Percentiles rank a stretch among this genome's conserved stretches.
These are phyloP conservation scores for Nissolia schottii DNA, from an alignment of 306 rosid species.

Conservation along the genomic window DNA sequence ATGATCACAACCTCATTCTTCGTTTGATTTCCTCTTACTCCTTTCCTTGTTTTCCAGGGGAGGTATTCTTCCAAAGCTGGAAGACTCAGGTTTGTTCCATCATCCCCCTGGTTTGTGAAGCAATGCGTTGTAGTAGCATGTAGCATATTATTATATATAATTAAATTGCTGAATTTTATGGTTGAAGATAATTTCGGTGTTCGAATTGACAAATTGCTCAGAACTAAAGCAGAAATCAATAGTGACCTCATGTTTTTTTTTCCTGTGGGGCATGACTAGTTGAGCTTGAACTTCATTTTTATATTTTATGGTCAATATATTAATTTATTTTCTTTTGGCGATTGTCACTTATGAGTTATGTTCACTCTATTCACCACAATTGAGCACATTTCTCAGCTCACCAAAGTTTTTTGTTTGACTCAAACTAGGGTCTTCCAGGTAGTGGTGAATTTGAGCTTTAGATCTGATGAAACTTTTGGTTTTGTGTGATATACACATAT, in stretches of 20 bases:
- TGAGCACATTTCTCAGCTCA: neutral
- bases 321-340: neutral
- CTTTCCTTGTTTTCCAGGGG: neutral
- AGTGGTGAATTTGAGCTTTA: neutral
- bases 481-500: neutral
- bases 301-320: neutral
- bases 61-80: neutral
- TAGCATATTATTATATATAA: neutral
- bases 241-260: neutral
- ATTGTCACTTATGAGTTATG: neutral
- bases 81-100: conserved; percentile 30
- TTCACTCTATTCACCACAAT: neutral
- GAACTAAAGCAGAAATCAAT: neutral
- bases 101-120: conserved; percentile 10
- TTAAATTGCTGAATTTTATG: conserved; percentile 7
- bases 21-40: neutral
- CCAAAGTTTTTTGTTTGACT: neutral
- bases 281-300: neutral
- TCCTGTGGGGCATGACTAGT: neutral
- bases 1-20: neutral
- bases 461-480: neutral
- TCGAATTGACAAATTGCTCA: neutral
- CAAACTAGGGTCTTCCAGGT: neutral
- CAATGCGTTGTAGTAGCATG: neutral
- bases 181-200: neutral